Conservation (phyloP, 2,329 filamentous ascomycete species). For the Lachnellula hyalina region DNA sequence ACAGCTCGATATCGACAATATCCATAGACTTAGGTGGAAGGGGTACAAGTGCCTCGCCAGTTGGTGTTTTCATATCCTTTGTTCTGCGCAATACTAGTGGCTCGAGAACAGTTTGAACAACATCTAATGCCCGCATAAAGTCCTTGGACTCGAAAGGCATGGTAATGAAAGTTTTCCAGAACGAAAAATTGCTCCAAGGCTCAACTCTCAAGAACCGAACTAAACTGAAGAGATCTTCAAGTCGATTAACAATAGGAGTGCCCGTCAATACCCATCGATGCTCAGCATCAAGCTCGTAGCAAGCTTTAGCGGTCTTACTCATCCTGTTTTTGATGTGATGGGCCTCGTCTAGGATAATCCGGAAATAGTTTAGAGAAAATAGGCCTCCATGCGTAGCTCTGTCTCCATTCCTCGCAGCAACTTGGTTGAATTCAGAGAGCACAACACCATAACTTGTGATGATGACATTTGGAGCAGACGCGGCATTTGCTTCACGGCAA, state of each 20-base stretch:
- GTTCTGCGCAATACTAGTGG: slow-evolving; percentile 92
- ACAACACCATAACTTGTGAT: slow-evolving; percentile 94
- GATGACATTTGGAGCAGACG: slow-evolving; percentile 78
- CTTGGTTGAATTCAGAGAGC: slow-evolving; percentile 79
- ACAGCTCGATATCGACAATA: slow-evolving; percentile 85
- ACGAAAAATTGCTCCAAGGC: slow-evolving; percentile 98
- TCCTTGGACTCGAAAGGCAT: slow-evolving; percentile 95
- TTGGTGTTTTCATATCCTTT: slow-evolving; percentile 96
- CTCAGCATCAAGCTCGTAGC: slow-evolving; percentile 78
- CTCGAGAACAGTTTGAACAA: slow-evolving; percentile 94
- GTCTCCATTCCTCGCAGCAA: slow-evolving; percentile 62
- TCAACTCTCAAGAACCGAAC: slow-evolving; percentile 91
- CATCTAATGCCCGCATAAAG: slow-evolving; percentile 87
- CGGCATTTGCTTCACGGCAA: slow-evolving; percentile 68
- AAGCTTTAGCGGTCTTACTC: slow-evolving; percentile 91
- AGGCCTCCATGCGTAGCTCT: slow-evolving; percentile 63
- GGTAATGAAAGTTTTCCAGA: slow-evolving; percentile 98
- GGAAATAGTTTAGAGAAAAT: slow-evolving; percentile 91
- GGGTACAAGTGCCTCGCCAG: slow-evolving; percentile 74
- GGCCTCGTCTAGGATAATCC: slow-evolving; percentile 90
- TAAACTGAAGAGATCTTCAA: slow-evolving; percentile 91
- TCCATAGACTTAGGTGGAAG: slow-evolving; percentile 75
- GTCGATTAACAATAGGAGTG: slow-evolving; percentile 91
- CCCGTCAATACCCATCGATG: slow-evolving; percentile 94
- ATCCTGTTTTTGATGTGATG: slow-evolving; percentile 87